Evolutionary conservation across 192 early-diverging fungal species (phyloP).

Genomic region (Jimgerdemannia lactiflua): DNA sequence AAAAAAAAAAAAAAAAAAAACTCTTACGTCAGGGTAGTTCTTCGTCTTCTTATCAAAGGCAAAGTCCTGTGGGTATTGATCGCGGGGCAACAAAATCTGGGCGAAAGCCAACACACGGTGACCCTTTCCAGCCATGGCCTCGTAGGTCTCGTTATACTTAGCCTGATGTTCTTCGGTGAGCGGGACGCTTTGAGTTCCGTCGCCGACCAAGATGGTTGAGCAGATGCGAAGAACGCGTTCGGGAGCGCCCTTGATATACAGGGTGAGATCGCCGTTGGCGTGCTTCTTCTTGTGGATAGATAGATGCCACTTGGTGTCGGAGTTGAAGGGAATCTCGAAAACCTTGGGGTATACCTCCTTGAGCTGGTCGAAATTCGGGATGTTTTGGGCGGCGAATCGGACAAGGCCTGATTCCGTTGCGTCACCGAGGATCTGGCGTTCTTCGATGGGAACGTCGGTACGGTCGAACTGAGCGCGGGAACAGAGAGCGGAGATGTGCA

Average conservation of each 20-base stretch:
- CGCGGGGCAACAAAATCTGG: slow-evolving; percentile 62
- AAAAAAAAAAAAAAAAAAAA: no score
- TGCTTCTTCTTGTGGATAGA: slow-evolving; percentile 82
- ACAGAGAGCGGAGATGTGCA: slow-evolving; percentile 81
- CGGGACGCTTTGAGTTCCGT: slow-evolving; percentile 45
- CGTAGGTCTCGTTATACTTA: slow-evolving; percentile 75
- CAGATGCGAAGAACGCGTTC: slow-evolving; percentile 89
- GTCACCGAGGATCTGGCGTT: slow-evolving; percentile 86
- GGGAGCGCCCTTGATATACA: slow-evolving; percentile 95
- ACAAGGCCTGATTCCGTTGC: slow-evolving; percentile 93
- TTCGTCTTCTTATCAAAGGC: slow-evolving; percentile 72
- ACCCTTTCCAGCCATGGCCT: slow-evolving; percentile 87
- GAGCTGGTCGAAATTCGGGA: slow-evolving; percentile 73
- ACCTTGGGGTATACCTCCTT: slow-evolving; percentile 74
- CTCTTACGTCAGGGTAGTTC: slow-evolving; percentile 58
- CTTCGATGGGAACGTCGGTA: slow-evolving; percentile 78
- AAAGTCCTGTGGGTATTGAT: slow-evolving; percentile 69
- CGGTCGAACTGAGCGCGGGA: slow-evolving; percentile 89
- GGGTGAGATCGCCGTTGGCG: slow-evolving; percentile 61
- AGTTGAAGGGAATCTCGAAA: slow-evolving; percentile 96
- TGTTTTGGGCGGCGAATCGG: slow-evolving; percentile 72
- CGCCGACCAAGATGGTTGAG: slow-evolving; percentile 62
- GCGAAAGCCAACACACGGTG: slow-evolving; percentile 96
- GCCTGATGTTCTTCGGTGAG: slow-evolving; percentile 66
- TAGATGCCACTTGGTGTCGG: slow-evolving; percentile 94